Conservation (phyloP, 129 eudicot species). For the Centaurea solstitialis region DNA sequence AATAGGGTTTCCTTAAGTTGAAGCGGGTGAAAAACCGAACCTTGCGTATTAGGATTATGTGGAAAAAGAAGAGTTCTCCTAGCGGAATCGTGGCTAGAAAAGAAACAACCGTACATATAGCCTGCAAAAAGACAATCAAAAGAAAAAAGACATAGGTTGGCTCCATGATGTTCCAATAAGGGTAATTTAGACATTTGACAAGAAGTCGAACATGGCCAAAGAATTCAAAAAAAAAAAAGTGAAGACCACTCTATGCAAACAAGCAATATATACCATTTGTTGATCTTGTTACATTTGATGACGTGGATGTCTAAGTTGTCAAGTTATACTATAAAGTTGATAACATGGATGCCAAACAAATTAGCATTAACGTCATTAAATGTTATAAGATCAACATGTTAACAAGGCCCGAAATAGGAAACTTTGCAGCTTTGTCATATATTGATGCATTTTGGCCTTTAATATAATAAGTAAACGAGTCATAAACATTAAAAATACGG, state of each 20-base stretch:
- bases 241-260: background rate
- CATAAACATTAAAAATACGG: background rate
- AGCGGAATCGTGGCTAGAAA: slow-evolving; percentile 81
- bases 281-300: too few relatives aligned
- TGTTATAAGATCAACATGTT: too few relatives aligned
- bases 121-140: slow-evolving; percentile 48
- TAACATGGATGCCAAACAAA: too few relatives aligned
- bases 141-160: background rate
- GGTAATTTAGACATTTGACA: too few relatives aligned
- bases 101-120: slow-evolving; percentile 74
- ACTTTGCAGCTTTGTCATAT: too few relatives aligned
- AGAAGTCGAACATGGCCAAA: background rate
- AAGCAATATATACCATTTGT: too few relatives aligned
- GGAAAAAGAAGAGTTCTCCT: slow-evolving; percentile 93
- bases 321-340: too few relatives aligned
- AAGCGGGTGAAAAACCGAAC: slow-evolving; percentile 30
- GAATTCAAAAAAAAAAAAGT: background rate
- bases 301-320: too few relatives aligned
- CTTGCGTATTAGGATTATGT: slow-evolving; percentile 86
- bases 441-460: background rate
- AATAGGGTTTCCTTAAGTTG: background rate
- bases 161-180: too few relatives aligned
- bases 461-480: background rate
- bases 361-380: too few relatives aligned
- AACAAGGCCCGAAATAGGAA: too few relatives aligned